Conservation (phyloP, 257 asterid species). For the Solanum appendiculatum region DNA sequence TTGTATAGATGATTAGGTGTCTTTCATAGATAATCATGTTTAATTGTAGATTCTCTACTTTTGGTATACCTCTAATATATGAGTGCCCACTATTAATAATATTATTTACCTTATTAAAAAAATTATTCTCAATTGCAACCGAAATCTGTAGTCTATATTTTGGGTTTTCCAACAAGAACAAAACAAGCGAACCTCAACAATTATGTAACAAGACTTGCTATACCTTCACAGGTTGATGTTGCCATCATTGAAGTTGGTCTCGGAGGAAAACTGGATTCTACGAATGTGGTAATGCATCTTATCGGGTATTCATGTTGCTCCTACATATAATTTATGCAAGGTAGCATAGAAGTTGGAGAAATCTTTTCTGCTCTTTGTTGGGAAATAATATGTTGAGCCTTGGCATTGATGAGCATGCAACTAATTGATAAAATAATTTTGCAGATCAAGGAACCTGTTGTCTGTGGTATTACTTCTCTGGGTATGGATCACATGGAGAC, state of each 20-base stretch:
- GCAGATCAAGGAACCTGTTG: slow-evolving; percentile 79
- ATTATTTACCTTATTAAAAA: background rate
- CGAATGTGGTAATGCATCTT: slow-evolving; percentile 67
- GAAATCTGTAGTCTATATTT: background rate
- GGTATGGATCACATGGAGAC: slow-evolving; percentile 97
- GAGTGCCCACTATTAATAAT: background rate
- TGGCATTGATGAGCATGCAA: background rate
- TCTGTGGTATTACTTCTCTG: slow-evolving; percentile 81
- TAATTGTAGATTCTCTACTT: background rate
- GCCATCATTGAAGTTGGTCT: slow-evolving; percentile 95
- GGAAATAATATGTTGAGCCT: background rate
- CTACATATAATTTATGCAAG: background rate
- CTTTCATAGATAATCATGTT: background rate
- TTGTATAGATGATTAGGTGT: background rate
- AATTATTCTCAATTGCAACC: background rate
- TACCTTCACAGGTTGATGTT: slow-evolving; percentile 72
- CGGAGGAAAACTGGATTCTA: slow-evolving; percentile 83
- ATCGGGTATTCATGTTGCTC: background rate
- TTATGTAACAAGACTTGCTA: background rate
- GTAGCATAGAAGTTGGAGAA: background rate
- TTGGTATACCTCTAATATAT: background rate
- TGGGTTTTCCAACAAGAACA: background rate
- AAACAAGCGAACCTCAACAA: background rate
- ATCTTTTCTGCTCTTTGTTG: background rate
- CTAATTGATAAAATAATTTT: background rate